Base-by-base conservation (phyloP, 192 early-diverging fungal species). In the Podila verticillata region DNA sequence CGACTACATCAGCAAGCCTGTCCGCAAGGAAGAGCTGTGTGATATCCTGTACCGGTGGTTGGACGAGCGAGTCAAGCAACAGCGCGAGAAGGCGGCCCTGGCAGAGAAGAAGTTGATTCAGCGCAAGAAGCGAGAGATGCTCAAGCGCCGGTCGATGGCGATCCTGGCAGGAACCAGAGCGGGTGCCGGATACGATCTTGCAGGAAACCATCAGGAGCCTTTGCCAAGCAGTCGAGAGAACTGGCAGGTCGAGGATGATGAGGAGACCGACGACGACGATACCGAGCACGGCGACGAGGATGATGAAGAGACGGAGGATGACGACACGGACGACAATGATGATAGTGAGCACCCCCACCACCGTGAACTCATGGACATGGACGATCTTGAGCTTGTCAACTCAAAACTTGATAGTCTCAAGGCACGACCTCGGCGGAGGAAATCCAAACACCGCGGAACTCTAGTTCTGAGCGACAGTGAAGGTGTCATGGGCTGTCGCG, bases 1-100 rank as follows among this genome's bases (percentile, higher is more conserved):
- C 66, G 84, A 77, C 2, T 87, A 84, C 54, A 80, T 87, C 1
- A 79, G 79, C 56, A 87, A 87, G 48, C 86, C 86, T 15, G 73
- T 84, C 22, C 72, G 77, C 59, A 87, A 87, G 62, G 84, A 87
- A 60, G 86, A 87, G 32, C 47, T 87, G 19, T 61, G 64, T 24
- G 44, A 57, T 29, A 72, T 68, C 28, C 59, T 80, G 28, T 70
- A 68, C 24, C 44, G 51, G 4, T 80, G 77, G 77, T 32, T 80
- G 54, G 77, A 80, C 34, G 66, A 68, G 28, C 69, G 77, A 26
- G 49, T 66, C 4, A 35, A 63, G 29, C 9, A 36, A 13, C 58
- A 64, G 32, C 26, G 17, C 10, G 77, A 71, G 15, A 44, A 64
- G 30, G 62, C 66, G 65, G 4, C 28, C 24, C 31, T 65, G 20